phyloP scores from a whole-genome alignment of 192 early-diverging fungal genomes.

The Linnemannia schmuckeri region DNA sequence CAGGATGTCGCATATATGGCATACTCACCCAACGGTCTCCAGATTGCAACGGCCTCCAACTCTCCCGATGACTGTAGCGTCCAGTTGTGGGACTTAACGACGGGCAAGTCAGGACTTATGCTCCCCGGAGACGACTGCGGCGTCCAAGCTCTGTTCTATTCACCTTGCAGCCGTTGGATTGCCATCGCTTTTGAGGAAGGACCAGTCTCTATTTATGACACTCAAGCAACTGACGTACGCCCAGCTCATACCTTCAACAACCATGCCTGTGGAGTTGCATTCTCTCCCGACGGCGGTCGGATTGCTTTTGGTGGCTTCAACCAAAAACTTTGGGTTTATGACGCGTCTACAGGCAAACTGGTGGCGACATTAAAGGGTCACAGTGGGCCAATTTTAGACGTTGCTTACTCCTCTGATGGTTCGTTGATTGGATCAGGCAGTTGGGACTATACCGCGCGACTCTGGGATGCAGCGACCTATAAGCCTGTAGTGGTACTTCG shows the following conservation, averaged over 20 bases:
- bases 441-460: background rate
- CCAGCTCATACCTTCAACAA: background rate
- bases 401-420: background rate
- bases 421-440: background rate
- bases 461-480: constrained; percentile 1
- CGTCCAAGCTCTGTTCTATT: background rate
- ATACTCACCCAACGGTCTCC: constrained; percentile 8
- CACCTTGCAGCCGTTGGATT: background rate
- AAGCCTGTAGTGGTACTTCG: background rate
- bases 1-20: background rate
- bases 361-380: background rate
- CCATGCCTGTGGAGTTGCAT: background rate
- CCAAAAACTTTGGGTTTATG: background rate
- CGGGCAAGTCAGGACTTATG: background rate
- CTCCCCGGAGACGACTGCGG: background rate
- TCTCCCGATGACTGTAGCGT: background rate
- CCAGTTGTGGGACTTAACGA: background rate
- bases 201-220: background rate
- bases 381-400: background rate
- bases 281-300: background rate
- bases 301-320: background rate
- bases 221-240: background rate
- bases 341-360: background rate
- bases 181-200: background rate
- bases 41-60: background rate